Evolutionary conservation across 148 eudicot genomes (phyloP), one percentile per base, ranked within the genome.

Genomic region (Spergularia bocconei): DNA sequence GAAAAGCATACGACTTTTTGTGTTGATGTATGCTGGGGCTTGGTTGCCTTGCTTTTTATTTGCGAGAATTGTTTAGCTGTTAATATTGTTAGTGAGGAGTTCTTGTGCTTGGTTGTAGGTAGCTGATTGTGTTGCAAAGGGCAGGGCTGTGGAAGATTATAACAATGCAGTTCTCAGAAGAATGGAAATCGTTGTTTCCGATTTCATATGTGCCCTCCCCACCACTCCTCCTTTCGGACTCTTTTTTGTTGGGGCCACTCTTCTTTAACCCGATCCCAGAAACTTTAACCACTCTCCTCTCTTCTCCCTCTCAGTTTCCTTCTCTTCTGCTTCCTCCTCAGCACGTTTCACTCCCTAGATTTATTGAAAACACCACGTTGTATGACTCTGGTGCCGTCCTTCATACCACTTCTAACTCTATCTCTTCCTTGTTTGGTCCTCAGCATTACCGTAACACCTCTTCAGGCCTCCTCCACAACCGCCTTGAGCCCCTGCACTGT

Each of bases 321-420:
- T 76, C 67, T 15, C 12, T 76, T 33, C 71, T 87, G 44, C 83
- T 86, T 67, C 89, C 91, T 59, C 90, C 86, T n/a, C 88, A 95
- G 3, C 14, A 16, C 23, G 82, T 92, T 33, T 78, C 91, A 19
- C 83, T 88, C 63, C 36, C 86, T 7, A 74, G 86, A 11, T 90
- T 92, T 78, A 75, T 92, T 29, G 56, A 74, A 53, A 72, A 76
- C 64, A 41, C 87, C 53, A 16, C 67, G 13, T n/a, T 41, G 52
- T 75, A 71, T 44, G 77, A 63, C 61, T 75, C 82, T 50, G 72
- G 47, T 52, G 7, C 80, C 6, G 64, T 82, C 55, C 84, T 81
- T 23, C 82, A 78, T 7, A 78, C 89, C 66, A 54, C 84, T 44
- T 67, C 84, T 53, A 14, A 81, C 59, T 53, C 78, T 33, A 73